phyloP scores from a whole-genome alignment of 2,329 filamentous ascomycete species.

The Diaporthe sp. region DNA sequence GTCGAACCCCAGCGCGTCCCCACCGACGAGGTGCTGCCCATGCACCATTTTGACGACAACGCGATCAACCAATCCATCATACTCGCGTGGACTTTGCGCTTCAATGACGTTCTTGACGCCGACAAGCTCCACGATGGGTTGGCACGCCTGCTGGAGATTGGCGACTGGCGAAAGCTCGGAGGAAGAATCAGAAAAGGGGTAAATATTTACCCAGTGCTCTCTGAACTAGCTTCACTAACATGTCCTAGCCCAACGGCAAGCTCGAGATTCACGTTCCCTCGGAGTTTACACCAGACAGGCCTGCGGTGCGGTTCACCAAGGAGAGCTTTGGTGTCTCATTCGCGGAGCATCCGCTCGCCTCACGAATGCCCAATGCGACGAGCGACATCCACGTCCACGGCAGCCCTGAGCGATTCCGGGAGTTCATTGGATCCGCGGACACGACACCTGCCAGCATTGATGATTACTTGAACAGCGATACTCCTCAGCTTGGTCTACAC shows the following conservation, averaged over 20 bases:
- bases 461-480: slow-evolving; percentile 58
- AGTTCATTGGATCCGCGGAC: slow-evolving; percentile 45
- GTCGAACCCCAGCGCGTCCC: slow-evolving; percentile 36
- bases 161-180: slow-evolving; percentile 62
- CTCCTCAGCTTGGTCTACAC: slow-evolving; percentile 62
- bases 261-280: slow-evolving; percentile 53
- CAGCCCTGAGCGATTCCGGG: slow-evolving; percentile 46
- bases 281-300: slow-evolving; percentile 50
- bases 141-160: slow-evolving; percentile 55
- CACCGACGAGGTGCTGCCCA: slow-evolving; percentile 50
- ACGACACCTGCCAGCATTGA: slow-evolving; percentile 49
- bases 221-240: slow-evolving; percentile 13
- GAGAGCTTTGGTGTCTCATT: slow-evolving; percentile 53
- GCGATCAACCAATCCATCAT: slow-evolving; percentile 46
- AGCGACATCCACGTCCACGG: slow-evolving; percentile 48
- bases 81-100: slow-evolving; percentile 54
- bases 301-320: slow-evolving; percentile 58
- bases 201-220: not conserved
- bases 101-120: slow-evolving; percentile 62
- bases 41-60: slow-evolving; percentile 52
- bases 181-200: slow-evolving; percentile 54
- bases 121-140: slow-evolving; percentile 55
- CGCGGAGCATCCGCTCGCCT: slow-evolving; percentile 57
- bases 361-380: slow-evolving; percentile 52
- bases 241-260: slow-evolving; percentile 42